Evolutionary conservation across 2,329 filamentous ascomycete species (phyloP).

Genomic region (Exophiala spinifera): DNA sequence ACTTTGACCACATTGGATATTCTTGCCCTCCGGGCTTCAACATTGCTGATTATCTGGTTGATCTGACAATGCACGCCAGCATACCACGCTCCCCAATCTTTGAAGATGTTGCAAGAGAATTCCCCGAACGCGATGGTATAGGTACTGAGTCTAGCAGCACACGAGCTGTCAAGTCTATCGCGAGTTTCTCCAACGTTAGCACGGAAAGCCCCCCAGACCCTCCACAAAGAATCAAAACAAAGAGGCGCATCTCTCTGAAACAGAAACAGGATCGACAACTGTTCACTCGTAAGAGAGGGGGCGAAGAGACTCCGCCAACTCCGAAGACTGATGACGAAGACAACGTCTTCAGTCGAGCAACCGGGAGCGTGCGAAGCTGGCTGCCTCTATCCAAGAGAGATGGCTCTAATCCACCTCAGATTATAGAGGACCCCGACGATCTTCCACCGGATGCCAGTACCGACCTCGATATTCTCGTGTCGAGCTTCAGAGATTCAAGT

Average conservation of each 20-base stretch:
- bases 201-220: conserved; percentile 64
- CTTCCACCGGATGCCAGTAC: conserved; percentile 62
- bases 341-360: conserved; percentile 37
- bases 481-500: conserved; percentile 72
- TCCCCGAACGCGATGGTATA: conserved; percentile 55
- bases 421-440: conserved; percentile 66
- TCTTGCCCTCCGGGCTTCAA: conserved; percentile 95
- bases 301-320: conserved; percentile 54
- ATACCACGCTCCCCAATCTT: conserved; percentile 53
- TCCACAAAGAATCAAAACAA: conserved; percentile 61
- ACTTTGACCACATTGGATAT: conserved; percentile 91
- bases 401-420: conserved; percentile 55
- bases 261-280: conserved; percentile 85
- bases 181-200: conserved; percentile 75
- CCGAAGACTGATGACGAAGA: conserved; percentile 64
- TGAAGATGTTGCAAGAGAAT: conserved; percentile 57
- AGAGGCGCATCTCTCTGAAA: conserved; percentile 75
- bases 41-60: conserved; percentile 95
- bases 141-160: conserved; percentile 82
- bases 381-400: conserved; percentile 56
- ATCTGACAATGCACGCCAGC: conserved; percentile 94
- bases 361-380: conserved; percentile 54
- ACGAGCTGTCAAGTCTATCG: conserved; percentile 82
- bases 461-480: conserved; percentile 77
- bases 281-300: conserved; percentile 72